These are phyloP conservation scores for Fusarium avenaceum DNA, from an alignment of 2,329 filamentous ascomycete species.

Conservation along the genomic window DNA sequence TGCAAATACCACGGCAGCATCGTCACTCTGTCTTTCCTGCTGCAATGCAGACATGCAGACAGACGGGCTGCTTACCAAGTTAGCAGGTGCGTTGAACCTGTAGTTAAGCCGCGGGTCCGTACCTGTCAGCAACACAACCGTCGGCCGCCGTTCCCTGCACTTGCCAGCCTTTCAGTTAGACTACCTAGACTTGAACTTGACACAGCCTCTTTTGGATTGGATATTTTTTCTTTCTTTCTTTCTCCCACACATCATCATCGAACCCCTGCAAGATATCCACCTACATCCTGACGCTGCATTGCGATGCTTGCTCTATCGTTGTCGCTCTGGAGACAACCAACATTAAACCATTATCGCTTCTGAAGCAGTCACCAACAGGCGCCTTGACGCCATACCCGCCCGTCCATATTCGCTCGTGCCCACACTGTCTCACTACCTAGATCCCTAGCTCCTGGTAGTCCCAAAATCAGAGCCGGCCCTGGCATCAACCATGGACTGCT, in stretches of 20 bases:
- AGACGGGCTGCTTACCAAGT: conserved; percentile 7
- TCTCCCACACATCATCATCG: conserved; percentile 1
- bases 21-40: not conserved
- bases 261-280: conserved; percentile 16
- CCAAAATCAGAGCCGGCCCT: conserved; percentile 2
- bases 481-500: conserved; percentile 8
- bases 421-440: conserved; percentile 11
- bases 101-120: not conserved
- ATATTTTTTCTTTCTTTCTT: conserved; percentile 4
- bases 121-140: conserved; percentile 27
- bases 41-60: not conserved
- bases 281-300: conserved; percentile 3
- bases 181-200: conserved; percentile 2
- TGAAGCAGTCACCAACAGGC: conserved; percentile 44
- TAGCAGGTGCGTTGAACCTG: not conserved
- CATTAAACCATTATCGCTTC: conserved; percentile 34
- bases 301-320: conserved; percentile 10
- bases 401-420: conserved; percentile 9
- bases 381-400: conserved; percentile 50
- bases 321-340: conserved; percentile 25
- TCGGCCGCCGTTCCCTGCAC: conserved; percentile 31
- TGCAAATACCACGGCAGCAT: not conserved
- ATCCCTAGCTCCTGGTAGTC: conserved; percentile 10
- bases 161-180: conserved; percentile 3
- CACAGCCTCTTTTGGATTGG: conserved; percentile 33